Conservation (phyloP, 2,329 filamentous ascomycete genomes). For the Sarocladium kiliense region DNA sequence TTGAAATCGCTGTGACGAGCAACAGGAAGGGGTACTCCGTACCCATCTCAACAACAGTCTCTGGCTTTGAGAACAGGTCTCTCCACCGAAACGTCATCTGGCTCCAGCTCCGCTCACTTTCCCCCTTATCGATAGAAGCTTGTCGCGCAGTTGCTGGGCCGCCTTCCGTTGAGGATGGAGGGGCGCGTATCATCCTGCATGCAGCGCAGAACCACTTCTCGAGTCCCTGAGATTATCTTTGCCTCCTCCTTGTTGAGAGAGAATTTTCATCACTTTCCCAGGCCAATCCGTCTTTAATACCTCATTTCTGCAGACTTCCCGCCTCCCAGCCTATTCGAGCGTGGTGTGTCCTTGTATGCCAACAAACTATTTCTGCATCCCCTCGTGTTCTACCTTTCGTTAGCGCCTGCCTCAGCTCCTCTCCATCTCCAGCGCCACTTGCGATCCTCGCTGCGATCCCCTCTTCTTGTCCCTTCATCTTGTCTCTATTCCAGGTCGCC, state of each 20-base stretch:
- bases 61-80: too few relatives aligned
- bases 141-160: slow-evolving; percentile 3
- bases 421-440: slow-evolving; percentile 1
- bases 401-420: slow-evolving; percentile 5
- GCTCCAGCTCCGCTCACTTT: neutral
- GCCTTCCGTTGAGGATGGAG: neutral
- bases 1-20: too few relatives aligned
- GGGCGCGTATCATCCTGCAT: slow-evolving; percentile 9
- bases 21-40: too few relatives aligned
- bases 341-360: neutral
- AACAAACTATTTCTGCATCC: neutral
- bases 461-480: neutral
- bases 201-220: neutral
- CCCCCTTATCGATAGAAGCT: slow-evolving; percentile 8
- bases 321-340: neutral
- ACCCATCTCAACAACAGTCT: too few relatives aligned
- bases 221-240: slow-evolving; percentile 1
- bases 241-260: slow-evolving; percentile 1
- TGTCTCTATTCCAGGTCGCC: neutral
- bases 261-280: slow-evolving; percentile 6
- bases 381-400: neutral
- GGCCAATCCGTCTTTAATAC: slow-evolving; percentile 2
- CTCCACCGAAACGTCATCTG: slow-evolving; percentile 1
- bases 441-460: neutral
- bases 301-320: neutral